These are phyloP conservation scores for Termitomyces titanicus DNA, from an alignment of 768 basidiomycete species.

Conservation along the genomic window DNA sequence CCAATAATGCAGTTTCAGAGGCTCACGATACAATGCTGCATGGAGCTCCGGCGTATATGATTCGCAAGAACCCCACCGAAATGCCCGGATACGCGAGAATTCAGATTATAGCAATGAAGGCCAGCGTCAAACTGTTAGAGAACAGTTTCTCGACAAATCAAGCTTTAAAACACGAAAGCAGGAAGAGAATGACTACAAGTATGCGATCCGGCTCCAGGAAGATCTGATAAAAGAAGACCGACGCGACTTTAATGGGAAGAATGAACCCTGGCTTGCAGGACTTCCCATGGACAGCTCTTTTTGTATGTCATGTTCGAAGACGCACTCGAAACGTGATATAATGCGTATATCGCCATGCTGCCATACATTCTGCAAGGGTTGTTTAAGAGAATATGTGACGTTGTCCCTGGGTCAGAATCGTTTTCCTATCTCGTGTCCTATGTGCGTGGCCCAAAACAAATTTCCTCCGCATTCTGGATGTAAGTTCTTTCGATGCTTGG, in stretches of 20 bases:
- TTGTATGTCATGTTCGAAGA: conserved; percentile 57
- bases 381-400: conserved; percentile 39
- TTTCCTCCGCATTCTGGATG: conserved; percentile 12
- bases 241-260: not conserved
- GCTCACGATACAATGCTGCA: not conserved
- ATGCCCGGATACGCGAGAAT: not conserved
- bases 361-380: conserved; percentile 54
- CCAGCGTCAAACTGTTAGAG: not conserved
- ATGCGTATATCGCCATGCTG: conserved; percentile 34
- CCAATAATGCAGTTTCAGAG: not conserved
- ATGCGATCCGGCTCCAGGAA: not conserved
- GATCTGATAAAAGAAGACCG: not conserved
- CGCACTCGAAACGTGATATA: conserved; percentile 5
- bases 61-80: not conserved
- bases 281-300: too few species aligned
- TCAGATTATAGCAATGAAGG: not conserved
- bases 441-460: conserved; percentile 35
- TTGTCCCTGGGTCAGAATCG: conserved; percentile 48
- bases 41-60: not conserved
- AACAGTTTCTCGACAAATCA: not conserved
- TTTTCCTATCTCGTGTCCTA: conserved; percentile 61
- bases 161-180: not conserved
- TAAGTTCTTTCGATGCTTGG: not conserved
- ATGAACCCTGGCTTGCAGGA: not conserved
- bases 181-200: not conserved